Base-by-base conservation (phyloP, 2,329 filamentous ascomycete species). In the Xylariaceae sp. region DNA sequence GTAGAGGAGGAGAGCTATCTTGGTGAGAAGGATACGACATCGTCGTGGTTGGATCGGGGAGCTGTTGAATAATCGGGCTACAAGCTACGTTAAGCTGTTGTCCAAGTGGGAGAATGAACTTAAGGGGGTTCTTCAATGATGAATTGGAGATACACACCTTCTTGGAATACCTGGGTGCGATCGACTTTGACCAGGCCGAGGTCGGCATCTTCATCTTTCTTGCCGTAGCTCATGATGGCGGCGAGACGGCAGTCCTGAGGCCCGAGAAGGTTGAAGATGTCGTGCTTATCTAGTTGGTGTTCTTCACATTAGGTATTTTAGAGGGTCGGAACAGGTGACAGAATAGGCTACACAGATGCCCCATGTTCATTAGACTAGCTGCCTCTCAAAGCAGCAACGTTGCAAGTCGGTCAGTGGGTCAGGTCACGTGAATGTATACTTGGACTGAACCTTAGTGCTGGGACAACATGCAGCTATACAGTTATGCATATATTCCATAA, bases 191-290 rank as follows among this genome's bases (percentile, higher is more conserved):
- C 90, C 81, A 98, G 85, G 74, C 90, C 89, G 75, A 89, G 86
- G 75, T 97, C 94, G 74, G 89, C 91, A 82, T 99, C 95, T 84
- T 98, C 95, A 78, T 99, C 94, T 84, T 96, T 98, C 82, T 99
- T 99, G 82, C 94, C 89, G 86, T 95, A 96, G 79, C 90, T 95
- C 93, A 96, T 96, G 73, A 68, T 87, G 80, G 79, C 77, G 60
- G 60, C 44, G 59, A 65, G 63, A 66, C 65, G 63, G 64, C 65
- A 58, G 43, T 62, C 56, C 58, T 61, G 17, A 29, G 62, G 48
- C 40, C 51, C 39, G 47, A 60, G 67, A 65, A 65, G 63, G 69
- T 66, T 64, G 65, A 71, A 67, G 69, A 61, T 66, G 59, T 65
- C 58, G 63, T 49, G 49, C 26, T 54, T 61, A 60, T 60, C 57